These are phyloP conservation scores for Terana coerulea DNA, from an alignment of 768 basidiomycete genomes.

Conservation along the genomic window DNA sequence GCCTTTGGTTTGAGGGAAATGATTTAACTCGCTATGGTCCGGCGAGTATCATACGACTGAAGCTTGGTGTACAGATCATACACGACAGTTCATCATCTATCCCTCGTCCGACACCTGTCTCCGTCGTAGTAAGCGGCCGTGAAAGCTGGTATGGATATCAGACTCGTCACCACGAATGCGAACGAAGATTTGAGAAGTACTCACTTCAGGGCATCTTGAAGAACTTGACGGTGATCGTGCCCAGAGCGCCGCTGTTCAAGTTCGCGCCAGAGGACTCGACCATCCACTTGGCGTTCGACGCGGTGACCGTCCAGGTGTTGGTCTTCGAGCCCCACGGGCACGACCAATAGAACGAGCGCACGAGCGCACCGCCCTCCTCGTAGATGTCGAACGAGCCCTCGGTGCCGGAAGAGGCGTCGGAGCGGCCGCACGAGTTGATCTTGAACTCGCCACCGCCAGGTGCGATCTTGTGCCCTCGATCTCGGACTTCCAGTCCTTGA, in stretches of 20 bases:
- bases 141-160: no score
- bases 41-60: no score
- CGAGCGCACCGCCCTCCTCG: no score
- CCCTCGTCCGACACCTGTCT: no score
- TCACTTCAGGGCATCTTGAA: no score
- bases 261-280: not conserved
- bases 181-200: no score
- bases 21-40: no score
- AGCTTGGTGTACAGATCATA: no score
- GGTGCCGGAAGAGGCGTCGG: slow-evolving; percentile 6
- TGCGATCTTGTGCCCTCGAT: not conserved
- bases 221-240: slow-evolving; percentile 3
- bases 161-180: no score
- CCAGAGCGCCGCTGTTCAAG: slow-evolving; percentile 4
- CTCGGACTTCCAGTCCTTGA: not conserved
- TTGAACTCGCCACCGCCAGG: not conserved
- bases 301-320: slow-evolving; percentile 10
- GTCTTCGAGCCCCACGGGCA: slow-evolving; percentile 5
- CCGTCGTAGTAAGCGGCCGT: no score
- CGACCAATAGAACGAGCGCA: slow-evolving; percentile 13
- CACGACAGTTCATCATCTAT: no score
- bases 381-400: slow-evolving; percentile 9
- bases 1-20: no score
- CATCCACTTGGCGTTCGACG: not conserved
- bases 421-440: slow-evolving; percentile 10